Conservation (phyloP, 83 land plant species). For the Picea mariana region DNA sequence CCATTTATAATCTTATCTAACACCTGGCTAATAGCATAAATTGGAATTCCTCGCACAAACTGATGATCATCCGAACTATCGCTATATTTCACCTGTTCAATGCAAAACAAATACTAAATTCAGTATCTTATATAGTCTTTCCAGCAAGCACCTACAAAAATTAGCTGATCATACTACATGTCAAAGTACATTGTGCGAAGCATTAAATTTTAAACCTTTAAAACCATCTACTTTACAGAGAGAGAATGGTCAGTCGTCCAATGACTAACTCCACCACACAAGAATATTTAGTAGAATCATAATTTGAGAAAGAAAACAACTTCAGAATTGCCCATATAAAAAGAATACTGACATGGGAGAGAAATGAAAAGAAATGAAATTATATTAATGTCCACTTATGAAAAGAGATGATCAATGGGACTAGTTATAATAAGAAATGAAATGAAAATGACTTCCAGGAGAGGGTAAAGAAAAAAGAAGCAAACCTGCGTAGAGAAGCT, state of each 20-base stretch:
- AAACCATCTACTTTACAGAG: background rate
- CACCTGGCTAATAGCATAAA: too few species aligned
- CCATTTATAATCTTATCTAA: too few species aligned
- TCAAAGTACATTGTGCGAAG: background rate
- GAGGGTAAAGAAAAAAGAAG: background rate
- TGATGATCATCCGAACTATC: too few species aligned
- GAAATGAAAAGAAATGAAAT: background rate
- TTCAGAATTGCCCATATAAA: background rate
- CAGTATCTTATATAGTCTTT: background rate
- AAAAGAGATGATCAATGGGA: too few species aligned
- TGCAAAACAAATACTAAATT: conserved; percentile 5
- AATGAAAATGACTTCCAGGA: too few species aligned
- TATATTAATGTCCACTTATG: too few species aligned
- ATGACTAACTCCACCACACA: background rate
- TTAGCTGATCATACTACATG: background rate
- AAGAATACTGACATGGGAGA: background rate
- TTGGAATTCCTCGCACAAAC: too few species aligned
- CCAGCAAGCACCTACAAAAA: conserved; percentile 4
- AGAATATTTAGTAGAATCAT: too few species aligned
- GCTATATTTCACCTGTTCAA: background rate
- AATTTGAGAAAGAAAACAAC: background rate
- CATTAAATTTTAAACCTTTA: background rate
- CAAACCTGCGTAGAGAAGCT: conserved; percentile 98
- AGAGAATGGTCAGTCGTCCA: background rate
- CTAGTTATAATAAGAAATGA: too few species aligned